A percentile compares a stretch with the other conserved stretches of the same genome.
Evolutionary conservation across 306 rosid species (phyloP).

Genomic region (Lotus japonicus): DNA sequence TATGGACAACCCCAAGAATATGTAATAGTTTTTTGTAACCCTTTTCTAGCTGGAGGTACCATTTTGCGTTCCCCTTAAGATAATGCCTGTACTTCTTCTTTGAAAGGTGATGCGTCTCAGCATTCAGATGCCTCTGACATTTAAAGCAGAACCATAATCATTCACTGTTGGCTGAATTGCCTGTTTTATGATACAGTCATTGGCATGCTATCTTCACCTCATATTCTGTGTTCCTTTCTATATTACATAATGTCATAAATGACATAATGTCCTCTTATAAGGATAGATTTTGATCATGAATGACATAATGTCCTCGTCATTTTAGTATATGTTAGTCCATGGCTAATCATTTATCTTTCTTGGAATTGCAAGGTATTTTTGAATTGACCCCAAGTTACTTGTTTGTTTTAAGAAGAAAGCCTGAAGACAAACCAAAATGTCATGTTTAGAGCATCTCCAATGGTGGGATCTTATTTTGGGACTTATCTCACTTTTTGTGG

Average conservation of each 20-base stretch:
- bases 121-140: neutral
- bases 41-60: constrained; percentile 8
- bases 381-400: neutral
- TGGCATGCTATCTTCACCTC: constrained; percentile 20
- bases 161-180: neutral
- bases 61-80: constrained; percentile 18
- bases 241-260: neutral
- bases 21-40: neutral
- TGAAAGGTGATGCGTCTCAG: neutral
- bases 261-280: no score
- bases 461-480: no score
- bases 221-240: constrained; percentile 1
- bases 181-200: constrained; percentile 16
- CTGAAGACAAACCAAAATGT: neutral
- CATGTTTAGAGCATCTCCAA: neutral
- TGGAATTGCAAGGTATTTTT: neutral
- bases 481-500: no score
- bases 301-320: no score
- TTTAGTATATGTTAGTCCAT: neutral
- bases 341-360: neutral
- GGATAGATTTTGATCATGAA: neutral
- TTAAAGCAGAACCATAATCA: constrained; percentile 12
- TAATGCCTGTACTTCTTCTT: constrained; percentile 17
- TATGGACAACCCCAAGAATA: no score
- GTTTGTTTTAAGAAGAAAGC: neutral